These are phyloP conservation scores for Cardiospermum halicacabum DNA, from an alignment of 345 rosid species.

Conservation along the genomic window DNA sequence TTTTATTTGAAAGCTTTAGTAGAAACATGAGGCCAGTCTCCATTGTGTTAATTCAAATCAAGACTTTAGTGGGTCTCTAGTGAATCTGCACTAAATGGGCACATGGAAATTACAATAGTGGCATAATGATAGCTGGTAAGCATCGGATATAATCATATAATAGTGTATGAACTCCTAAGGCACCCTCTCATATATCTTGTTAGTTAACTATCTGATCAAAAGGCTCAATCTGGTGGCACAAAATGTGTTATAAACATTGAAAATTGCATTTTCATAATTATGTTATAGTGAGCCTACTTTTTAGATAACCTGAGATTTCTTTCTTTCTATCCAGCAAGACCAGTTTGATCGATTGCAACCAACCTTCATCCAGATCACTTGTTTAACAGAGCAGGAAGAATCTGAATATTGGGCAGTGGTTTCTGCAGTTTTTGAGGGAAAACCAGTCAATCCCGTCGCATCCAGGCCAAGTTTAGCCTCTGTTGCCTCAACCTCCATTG, in stretches of 20 bases:
- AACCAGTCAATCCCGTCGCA: conserved; percentile 36
- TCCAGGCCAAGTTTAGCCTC: conserved; percentile 27
- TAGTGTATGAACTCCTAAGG: no score
- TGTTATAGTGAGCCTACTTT: not conserved
- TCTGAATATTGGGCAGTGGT: conserved; percentile 56
- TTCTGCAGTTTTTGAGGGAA: conserved; percentile 65
- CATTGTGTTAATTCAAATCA: not conserved
- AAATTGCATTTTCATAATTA: not conserved
- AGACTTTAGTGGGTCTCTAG: not conserved
- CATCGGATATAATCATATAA: no score
- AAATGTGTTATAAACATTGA: no score
- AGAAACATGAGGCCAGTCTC: not conserved
- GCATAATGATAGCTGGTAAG: not conserved
- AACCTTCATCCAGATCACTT: conserved; percentile 68
- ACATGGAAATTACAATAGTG: not conserved
- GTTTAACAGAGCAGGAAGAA: conserved; percentile 57
- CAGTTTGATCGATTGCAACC: conserved; percentile 62
- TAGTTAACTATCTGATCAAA: no score
- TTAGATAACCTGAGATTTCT: conserved; percentile 11
- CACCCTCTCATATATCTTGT: no score
- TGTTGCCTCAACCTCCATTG: conserved; percentile 34
- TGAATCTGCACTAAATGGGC: not conserved
- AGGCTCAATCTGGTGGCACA: no score
- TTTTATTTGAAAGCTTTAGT: not conserved
- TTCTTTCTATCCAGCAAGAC: conserved; percentile 53